Base-by-base conservation (phyloP, 1,284 basidiomycete genomes). In the Ceratorhiza oryzae-sativae region DNA sequence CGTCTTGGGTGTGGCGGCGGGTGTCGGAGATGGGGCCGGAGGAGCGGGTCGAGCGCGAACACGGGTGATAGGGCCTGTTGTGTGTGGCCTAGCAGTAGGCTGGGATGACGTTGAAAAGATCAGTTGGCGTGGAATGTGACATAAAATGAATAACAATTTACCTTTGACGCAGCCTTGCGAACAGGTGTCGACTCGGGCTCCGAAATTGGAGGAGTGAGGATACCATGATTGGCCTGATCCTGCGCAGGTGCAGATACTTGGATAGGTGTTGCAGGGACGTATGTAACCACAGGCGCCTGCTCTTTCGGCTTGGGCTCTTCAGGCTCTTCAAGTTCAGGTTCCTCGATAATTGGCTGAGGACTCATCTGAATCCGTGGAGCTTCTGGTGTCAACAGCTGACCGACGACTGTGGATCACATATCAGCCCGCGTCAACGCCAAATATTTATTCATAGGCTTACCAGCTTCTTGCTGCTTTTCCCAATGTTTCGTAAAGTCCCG, bases 311-410 rank as follows among this genome's bases (percentile, higher is more conserved):
- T 45, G 58, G 23, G 6, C 20, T 10, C 58, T 34, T 39, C 58
- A 36, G 27, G 46, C 32, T 67, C 62, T 20, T 67, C 62, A 18
- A 49, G 48, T n/a, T 67, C 62, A 10, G 62, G 62, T 32, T 67
- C 62, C 62, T 67, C 62, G 12, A 67, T 67, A 46, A 67, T 67
- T 3, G 62, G 62, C 27, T 67, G 62, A 15, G 62, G 62, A 41
- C 62, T 67, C 18, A 36, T 13, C 15, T 36, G 48, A 27, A 67
- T 27, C 49, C 62, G 23, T 13, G 48, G 27, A 18, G 62, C 48
- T 49, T 67, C 62, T 27, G 62, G 62, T 12, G 62, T 51, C n/a
- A 46, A 25, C 34, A 67, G 39, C 25, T 53, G 62, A 9, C 39
- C 42, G n/a, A 25, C 62, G 15, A 67, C 62, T 39, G 36, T 32